Base-by-base conservation (phyloP, 1,284 basidiomycete species). In the Cystobasidiaceae sp. region DNA sequence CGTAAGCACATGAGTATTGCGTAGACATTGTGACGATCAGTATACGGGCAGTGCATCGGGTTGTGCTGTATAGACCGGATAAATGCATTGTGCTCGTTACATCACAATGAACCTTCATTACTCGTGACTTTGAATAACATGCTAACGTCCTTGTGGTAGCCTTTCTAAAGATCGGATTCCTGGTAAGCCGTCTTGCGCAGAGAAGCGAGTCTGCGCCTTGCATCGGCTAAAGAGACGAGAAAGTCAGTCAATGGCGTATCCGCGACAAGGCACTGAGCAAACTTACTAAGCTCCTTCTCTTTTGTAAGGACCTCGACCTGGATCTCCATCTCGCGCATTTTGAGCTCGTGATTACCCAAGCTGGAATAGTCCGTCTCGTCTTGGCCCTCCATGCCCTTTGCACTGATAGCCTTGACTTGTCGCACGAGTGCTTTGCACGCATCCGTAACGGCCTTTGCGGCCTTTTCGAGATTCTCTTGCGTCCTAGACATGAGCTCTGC, bases 401-500 rank as follows among this genome's bases (percentile, higher is more conserved):
- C 89, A 45, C 91, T 89, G 70, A 98, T 87, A 8, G 91, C 86
- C 80, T 96, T 97, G 79, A 99, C 94, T 77, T 97, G 94, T 74
- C 85, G 85, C 66, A 99, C 96, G 59, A 99, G 85, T 34, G 93
- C 92, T 75, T 89, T 91, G 82, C 94, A 98, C n/a, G 96, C 94
- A 74, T 94, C 93, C 1, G 93, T 97, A 61, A 99, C 96, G 0
- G 94, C 94, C 80, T 96, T 97, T 52, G 94, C 91, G 2, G 96
- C 96, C 7, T 92, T 81, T 79, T 99, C 96, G 39, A 99, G 85
- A 46, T 89, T 85, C 74, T 97, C 92, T 78, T 98, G 96, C 3
- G 94, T 97, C 81, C 93, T 93, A 67, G 90, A 93, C 93, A 97
- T 98, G 71, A 97, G 82, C 76, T 93, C 93, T 5, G 93, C 91